These are phyloP conservation scores for Nicotiana otophora DNA, from an alignment of 257 asterid genomes.

Conservation along the genomic window DNA sequence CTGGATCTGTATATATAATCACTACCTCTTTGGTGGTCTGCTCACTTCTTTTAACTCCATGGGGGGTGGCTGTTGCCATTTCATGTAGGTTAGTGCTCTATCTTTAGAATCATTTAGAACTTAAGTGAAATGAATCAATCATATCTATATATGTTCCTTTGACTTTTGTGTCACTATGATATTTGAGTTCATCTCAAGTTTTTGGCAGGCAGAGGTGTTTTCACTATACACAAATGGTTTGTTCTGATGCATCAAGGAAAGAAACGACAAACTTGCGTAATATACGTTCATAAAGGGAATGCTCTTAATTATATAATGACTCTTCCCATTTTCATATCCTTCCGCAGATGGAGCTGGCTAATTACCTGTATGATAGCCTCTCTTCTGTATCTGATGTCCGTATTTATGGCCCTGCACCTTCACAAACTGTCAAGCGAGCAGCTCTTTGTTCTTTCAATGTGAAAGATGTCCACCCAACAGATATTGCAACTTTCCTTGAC, in stretches of 20 bases:
- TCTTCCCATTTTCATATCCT: neutral
- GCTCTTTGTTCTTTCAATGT: conserved; percentile 92
- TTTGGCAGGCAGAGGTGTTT: neutral
- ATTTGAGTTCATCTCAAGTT: neutral
- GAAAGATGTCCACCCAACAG: conserved; percentile 76
- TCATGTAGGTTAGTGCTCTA: neutral
- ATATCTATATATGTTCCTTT: neutral
- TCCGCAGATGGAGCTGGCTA: conserved; percentile 62
- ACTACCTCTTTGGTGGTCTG: neutral
- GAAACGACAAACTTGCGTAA: neutral
- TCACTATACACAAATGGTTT: neutral
- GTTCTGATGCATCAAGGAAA: neutral
- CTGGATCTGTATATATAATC: neutral
- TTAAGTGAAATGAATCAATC: neutral
- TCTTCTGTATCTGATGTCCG: conserved; percentile 50
- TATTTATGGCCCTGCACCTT: conserved; percentile 83
- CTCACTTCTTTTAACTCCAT: neutral
- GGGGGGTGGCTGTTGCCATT: neutral
- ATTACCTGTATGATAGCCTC: conserved; percentile 55
- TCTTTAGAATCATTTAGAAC: neutral
- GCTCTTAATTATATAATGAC: neutral
- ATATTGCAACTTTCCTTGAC: conserved; percentile 79
- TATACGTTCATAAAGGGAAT: neutral
- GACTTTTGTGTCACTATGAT: neutral
- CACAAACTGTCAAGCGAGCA: conserved; percentile 53